Evolutionary conservation across 176 grass and related monocot genomes (phyloP), one percentile per base, ranked within the genome.

Genomic region (Coix lacrymajobi): DNA sequence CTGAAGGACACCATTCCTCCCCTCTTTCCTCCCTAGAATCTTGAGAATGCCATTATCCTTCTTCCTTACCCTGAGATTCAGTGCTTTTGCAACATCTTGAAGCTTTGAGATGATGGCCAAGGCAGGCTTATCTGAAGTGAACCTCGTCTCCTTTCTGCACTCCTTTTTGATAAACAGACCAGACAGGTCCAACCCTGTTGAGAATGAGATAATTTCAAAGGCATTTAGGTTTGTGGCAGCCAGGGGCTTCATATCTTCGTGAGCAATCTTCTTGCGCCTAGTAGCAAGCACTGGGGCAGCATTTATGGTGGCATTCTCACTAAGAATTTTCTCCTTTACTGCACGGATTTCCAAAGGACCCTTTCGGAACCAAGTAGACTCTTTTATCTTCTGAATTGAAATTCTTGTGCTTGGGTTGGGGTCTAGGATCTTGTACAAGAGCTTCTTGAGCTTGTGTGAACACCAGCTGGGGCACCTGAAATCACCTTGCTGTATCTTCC

Each of bases 181-280:
- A 7, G 94, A 97, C 1, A 97, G 74, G 68, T 94, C 89, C 46
- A 97, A 92, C 36, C 89, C 92, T 14, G 62, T 57, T 26, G 94
- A 94, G 82, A 92, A 82, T 28, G 92, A 90, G 66, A 97, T 97
- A 46, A 97, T 94, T 69, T 92, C 89, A 13, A 97, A 97, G 40
- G 94, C 94, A 85, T 97, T 97, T 40, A 97, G 68, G 43, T 81
- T 92, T 24, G 80, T 76, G 8, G 89, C 73, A 3, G 20, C 8
- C 64, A 83, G 52, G 4, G 62, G 67, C 43, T 92, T 86, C 83
- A 80, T 74, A 83, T 88, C 80, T 73, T 51, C 82, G 56, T 73
- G 51, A 73, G 20, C 26, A 63, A 34, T 73, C 46, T 80, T 88
- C 60, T 30, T 84, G 68, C 49, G 76, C 24, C 84, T 85, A 15